Evolutionary conservation across 2,329 filamentous ascomycete genomes (phyloP).

Genomic region (Didymella arachidicola): DNA sequence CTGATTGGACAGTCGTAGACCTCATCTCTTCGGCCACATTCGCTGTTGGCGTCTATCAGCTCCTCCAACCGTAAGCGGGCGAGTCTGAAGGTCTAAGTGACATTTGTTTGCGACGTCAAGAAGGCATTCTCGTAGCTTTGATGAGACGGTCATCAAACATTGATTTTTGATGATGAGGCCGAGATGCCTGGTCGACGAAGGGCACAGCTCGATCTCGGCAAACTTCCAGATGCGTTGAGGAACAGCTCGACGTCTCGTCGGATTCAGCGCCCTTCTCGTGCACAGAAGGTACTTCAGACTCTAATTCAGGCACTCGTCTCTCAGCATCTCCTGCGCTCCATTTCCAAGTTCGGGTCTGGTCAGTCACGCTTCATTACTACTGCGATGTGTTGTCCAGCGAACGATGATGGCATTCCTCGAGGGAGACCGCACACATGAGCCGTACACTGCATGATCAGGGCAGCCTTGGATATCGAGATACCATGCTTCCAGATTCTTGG

Average conservation of each 20-base stretch:
- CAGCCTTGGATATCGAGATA: neutral
- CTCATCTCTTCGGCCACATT: conserved; percentile 27
- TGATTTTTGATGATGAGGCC: neutral
- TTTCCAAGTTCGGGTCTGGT: neutral
- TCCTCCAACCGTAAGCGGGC: conserved; percentile 12
- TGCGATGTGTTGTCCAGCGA: neutral
- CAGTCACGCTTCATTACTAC: neutral
- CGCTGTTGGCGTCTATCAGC: conserved; percentile 28
- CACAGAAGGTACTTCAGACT: neutral
- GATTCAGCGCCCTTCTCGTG: conserved; percentile 9
- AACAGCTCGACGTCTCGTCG: conserved; percentile 4
- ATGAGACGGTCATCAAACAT: neutral
- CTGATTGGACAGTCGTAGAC: conserved; percentile 32
- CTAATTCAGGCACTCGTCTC: neutral
- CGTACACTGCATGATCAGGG: neutral
- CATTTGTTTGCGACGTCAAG: neutral
- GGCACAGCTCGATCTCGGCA: conserved; percentile 11
- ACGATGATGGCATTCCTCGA: neutral
- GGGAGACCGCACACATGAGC: neutral
- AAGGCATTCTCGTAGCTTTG: neutral
- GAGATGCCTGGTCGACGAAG: conserved; percentile 4
- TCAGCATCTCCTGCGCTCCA: neutral
- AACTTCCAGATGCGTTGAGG: conserved; percentile 9
- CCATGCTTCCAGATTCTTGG: neutral
- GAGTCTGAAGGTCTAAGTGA: neutral